Evolutionary conservation across 345 rosid genomes (phyloP).

Genomic region (Ricinus communis): DNA sequence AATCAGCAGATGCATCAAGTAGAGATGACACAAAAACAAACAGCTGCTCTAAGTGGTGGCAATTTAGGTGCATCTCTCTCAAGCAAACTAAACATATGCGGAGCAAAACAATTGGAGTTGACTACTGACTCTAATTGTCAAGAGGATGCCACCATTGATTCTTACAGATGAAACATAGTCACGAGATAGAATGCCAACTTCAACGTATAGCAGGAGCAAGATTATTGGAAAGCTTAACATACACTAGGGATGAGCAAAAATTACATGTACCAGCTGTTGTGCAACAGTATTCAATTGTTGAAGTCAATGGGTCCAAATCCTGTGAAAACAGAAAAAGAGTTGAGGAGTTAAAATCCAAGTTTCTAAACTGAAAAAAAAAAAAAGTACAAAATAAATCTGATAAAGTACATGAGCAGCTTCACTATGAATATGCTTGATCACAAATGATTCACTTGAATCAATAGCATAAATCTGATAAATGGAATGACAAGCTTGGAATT

Average conservation of each 20-base stretch:
- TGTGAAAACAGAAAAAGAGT: constrained; percentile 27
- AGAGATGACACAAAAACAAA: constrained; percentile 1
- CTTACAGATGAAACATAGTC: not conserved
- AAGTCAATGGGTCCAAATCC: constrained; percentile 78
- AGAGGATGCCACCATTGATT: not conserved
- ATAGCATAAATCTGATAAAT: not conserved
- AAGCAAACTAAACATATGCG: not conserved
- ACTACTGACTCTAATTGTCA: not conserved
- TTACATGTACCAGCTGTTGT: constrained; percentile 75
- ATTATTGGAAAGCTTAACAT: constrained; percentile 13
- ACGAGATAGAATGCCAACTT: no score
- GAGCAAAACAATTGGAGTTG: not conserved
- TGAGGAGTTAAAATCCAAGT: constrained; percentile 11
- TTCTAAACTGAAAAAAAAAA: not conserved
- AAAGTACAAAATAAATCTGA: not conserved
- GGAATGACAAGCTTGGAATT: not conserved
- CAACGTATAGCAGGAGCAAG: constrained; percentile 6
- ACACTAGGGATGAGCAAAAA: constrained; percentile 8
- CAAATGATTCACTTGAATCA: not conserved
- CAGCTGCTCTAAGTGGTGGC: no score
- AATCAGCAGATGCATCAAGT: not conserved
- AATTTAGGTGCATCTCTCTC: not conserved
- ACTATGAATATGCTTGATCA: not conserved
- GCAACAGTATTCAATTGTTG: constrained; percentile 71
- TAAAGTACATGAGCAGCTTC: not conserved